These are phyloP conservation scores for Castanospermum australe DNA, from an alignment of 306 rosid species.

Conservation along the genomic window DNA sequence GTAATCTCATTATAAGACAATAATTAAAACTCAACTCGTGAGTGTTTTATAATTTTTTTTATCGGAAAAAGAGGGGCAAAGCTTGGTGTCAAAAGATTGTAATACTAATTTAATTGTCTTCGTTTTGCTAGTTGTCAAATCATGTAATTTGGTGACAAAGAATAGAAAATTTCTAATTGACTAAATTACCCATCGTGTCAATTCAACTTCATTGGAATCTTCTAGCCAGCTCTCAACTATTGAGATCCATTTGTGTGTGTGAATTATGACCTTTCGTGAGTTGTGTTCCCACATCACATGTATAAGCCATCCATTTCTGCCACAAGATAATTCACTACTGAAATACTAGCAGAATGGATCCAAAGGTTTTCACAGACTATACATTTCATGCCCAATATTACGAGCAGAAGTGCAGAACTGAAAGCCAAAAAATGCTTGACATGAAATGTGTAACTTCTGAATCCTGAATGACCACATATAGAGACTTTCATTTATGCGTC, in stretches of 20 bases:
- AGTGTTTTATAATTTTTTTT: neutral
- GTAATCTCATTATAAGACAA: neutral
- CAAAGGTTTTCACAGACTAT: neutral
- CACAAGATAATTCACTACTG: neutral
- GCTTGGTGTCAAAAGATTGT: neutral
- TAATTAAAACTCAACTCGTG: neutral
- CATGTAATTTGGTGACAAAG: too few relatives aligned
- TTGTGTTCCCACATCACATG: too few relatives aligned
- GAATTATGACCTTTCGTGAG: too few relatives aligned
- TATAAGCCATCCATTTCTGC: neutral
- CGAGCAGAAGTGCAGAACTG: neutral
- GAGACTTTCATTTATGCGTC: neutral
- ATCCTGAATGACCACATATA: neutral
- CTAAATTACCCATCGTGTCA: too few relatives aligned
- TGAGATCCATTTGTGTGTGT: too few relatives aligned
- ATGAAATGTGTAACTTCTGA: neutral
- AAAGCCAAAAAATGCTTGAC: neutral
- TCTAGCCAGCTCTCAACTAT: too few relatives aligned
- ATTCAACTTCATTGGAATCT: too few relatives aligned
- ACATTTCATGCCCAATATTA: neutral
- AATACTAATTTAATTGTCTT: neutral
- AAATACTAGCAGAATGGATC: neutral
- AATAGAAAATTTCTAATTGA: too few relatives aligned
- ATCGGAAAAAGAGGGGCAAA: neutral
- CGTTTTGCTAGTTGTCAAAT: neutral